A percentile compares a stretch with the other conserved stretches of the same genome.
Conservation (phyloP, 2,329 filamentous ascomycete genomes). For the Leptographium procerum region DNA sequence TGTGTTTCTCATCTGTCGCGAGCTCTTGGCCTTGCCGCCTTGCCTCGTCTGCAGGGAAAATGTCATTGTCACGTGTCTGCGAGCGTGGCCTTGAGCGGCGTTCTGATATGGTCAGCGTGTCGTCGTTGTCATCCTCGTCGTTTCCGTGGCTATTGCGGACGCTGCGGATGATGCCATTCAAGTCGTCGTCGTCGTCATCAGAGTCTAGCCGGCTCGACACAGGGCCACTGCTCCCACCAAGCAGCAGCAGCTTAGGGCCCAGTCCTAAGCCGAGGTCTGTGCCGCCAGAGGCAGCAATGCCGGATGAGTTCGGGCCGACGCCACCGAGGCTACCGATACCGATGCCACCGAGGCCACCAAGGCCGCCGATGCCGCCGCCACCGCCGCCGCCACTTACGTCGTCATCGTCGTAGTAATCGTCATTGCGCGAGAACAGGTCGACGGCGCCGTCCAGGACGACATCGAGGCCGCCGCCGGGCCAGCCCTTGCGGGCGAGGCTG, state of each 20-base stretch:
- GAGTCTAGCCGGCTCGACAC: background rate
- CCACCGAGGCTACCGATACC: background rate
- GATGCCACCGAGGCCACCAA: background rate
- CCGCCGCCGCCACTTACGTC: conserved; percentile 1
- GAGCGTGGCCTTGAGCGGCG: background rate
- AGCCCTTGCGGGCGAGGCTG: conserved; percentile 53
- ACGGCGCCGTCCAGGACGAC: conserved; percentile 53
- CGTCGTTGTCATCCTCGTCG: background rate
- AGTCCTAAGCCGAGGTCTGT: conserved; percentile 3
- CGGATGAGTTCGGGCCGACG: conserved; percentile 6
- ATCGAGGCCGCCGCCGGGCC: conserved; percentile 55
- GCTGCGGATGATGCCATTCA: background rate
- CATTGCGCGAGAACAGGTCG: conserved; percentile 32
- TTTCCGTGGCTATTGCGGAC: background rate
- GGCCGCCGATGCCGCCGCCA: conserved; percentile 1
- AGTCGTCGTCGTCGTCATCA: background rate
- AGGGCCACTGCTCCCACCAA: background rate
- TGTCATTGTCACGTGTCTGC: background rate
- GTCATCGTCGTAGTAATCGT: conserved; percentile 8
- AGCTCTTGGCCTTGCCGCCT: background rate
- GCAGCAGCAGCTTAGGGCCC: conserved; percentile 7
- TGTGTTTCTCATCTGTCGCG: background rate
- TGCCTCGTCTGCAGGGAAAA: too few relatives aligned
- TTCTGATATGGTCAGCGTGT: background rate
- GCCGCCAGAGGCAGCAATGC: conserved; percentile 19